Percentiles rank a stretch among this genome's conserved stretches.
Evolutionary conservation across 2,329 filamentous ascomycete genomes (phyloP).

Genomic region (Ambrosiella cleistominuta): DNA sequence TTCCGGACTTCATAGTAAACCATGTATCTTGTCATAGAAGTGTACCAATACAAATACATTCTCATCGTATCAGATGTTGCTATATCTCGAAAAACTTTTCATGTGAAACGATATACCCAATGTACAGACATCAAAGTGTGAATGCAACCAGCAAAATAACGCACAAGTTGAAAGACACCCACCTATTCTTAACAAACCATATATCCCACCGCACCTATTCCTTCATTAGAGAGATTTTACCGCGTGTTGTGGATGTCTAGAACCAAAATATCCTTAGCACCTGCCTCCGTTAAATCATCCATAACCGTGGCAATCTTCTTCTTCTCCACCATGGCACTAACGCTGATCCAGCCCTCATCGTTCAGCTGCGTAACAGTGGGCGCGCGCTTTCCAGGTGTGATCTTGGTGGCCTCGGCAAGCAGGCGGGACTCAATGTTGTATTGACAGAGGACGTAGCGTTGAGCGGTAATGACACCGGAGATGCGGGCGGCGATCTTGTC

Average conservation of each 20-base stretch:
- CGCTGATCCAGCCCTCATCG: conserved; percentile 82
- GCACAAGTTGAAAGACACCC: background rate
- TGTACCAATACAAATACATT: conserved; percentile 13
- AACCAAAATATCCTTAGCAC: conserved; percentile 72
- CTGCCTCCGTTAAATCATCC: conserved; percentile 61
- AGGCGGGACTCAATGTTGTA: conserved; percentile 72
- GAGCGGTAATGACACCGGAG: conserved; percentile 82
- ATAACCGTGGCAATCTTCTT: conserved; percentile 71
- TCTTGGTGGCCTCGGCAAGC: conserved; percentile 48
- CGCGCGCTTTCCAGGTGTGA: conserved; percentile 87
- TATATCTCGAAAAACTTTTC: background rate
- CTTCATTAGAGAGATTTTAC: conserved; percentile 14
- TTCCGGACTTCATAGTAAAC: too few species aligned
- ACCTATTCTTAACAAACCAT: background rate
- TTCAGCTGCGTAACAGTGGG: conserved; percentile 83
- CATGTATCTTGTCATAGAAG: conserved; percentile 1
- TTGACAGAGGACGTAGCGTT: conserved; percentile 85
- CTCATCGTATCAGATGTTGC: background rate
- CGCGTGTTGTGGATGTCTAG: conserved; percentile 71
- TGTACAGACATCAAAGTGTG: background rate
- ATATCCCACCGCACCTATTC: background rate
- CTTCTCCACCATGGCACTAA: conserved; percentile 83
- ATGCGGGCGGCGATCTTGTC: conserved; percentile 76
- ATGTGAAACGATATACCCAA: conserved; percentile 1
- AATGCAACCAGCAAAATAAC: background rate